Percentiles rank a stretch among this genome's conserved stretches.
Evolutionary conservation across 768 basidiomycete genomes (phyloP).

Genomic region (Arthromyces matolae): DNA sequence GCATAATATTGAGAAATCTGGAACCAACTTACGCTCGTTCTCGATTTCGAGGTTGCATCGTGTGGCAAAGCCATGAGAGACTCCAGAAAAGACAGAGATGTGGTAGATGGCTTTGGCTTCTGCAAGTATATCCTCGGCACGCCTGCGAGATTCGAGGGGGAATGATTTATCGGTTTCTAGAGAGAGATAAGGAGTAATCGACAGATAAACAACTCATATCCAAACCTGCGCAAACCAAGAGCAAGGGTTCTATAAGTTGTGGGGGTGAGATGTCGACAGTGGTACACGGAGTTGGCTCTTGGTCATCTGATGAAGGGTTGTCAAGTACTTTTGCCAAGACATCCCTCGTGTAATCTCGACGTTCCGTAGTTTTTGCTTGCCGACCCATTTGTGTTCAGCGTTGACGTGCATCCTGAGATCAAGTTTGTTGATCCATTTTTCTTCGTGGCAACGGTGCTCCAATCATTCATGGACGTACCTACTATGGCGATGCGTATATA

Average conservation of each 20-base stretch:
- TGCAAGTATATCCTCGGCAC: constrained; percentile 53
- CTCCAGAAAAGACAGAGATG: constrained; percentile 54
- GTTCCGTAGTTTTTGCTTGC: neutral
- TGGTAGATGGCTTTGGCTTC: constrained; percentile 50
- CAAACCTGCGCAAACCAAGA: constrained; percentile 54
- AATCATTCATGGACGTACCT: too few relatives aligned
- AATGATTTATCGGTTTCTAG: constrained; percentile 56
- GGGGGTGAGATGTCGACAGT: neutral
- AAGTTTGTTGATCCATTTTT: neutral
- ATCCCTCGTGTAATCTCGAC: neutral
- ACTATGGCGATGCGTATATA: too few relatives aligned
- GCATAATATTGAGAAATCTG: too few relatives aligned
- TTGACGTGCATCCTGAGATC: too few relatives aligned
- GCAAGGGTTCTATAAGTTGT: constrained; percentile 44
- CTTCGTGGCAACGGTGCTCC: neutral
- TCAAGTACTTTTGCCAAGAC: constrained; percentile 1
- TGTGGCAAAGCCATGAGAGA: constrained; percentile 45
- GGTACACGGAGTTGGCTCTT: neutral
- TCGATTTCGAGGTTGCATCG: constrained; percentile 42
- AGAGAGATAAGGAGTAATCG: neutral
- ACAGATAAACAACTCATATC: neutral
- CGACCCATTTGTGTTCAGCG: too few relatives aligned
- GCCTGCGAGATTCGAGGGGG: constrained; percentile 46
- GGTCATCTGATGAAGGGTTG: constrained; percentile 1
- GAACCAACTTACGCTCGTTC: constrained; percentile 32